Conservation (phyloP, 768 basidiomycete genomes). For the Aureoboletus auriporus region DNA sequence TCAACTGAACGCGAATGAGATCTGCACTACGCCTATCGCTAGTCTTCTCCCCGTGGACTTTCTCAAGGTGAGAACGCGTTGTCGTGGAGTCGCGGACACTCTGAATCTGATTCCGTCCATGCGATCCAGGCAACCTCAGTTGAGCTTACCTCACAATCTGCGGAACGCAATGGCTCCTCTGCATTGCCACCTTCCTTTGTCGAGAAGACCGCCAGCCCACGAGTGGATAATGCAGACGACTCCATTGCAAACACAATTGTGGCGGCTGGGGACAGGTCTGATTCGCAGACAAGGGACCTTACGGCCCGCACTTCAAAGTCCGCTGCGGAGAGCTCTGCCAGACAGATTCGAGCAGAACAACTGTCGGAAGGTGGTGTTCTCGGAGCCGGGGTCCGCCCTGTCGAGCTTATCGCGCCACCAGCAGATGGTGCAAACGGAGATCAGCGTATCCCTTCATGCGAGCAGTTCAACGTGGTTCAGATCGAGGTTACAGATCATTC, state of each 20-base stretch:
- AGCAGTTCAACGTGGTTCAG: background rate
- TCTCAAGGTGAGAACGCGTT: conserved; percentile 12
- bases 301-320: background rate
- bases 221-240: background rate
- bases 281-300: background rate
- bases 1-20: conserved; percentile 6
- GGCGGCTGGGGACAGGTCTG: conserved; percentile 3
- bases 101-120: conserved; percentile 6
- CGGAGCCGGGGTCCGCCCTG: background rate
- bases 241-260: background rate
- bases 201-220: conserved; percentile 1
- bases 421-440: background rate
- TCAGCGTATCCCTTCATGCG: background rate
- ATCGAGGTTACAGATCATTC: conserved; percentile 1
- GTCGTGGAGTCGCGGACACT: background rate
- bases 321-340: background rate
- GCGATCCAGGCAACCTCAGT: conserved; percentile 11
- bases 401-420: background rate
- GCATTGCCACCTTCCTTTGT: background rate
- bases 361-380: background rate
- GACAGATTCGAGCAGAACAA: background rate
- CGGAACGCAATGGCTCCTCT: background rate
- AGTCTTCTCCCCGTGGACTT: background rate
- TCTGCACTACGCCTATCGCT: conserved; percentile 1
- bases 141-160: conserved; percentile 15